These are phyloP conservation scores for Naganishia vaughanmartiniae DNA, from an alignment of 768 basidiomycete species.

Conservation along the genomic window DNA sequence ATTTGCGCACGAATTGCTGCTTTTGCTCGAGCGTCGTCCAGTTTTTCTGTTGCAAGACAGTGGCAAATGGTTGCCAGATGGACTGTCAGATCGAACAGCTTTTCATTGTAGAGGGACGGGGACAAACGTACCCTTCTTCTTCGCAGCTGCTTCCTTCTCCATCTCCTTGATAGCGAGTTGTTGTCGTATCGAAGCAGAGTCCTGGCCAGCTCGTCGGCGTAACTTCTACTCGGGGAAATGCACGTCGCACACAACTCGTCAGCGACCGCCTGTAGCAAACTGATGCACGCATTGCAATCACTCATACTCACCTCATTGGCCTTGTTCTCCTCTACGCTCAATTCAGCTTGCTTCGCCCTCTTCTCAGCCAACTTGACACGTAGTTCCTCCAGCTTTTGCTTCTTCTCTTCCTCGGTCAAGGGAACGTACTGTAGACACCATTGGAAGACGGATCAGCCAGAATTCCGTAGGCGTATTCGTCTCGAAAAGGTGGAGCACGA, in stretches of 20 bases:
- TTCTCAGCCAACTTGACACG: slow-evolving; percentile 76
- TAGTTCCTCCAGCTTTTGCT: slow-evolving; percentile 73
- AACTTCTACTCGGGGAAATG: slow-evolving; percentile 7
- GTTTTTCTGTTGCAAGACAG: slow-evolving; percentile 61
- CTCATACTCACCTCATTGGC: slow-evolving; percentile 45
- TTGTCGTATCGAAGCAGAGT: slow-evolving; percentile 74
- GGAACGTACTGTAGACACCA: slow-evolving; percentile 69
- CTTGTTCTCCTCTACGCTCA: slow-evolving; percentile 67
- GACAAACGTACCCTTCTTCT: slow-evolving; percentile 64
- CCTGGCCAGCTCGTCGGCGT: slow-evolving; percentile 50
- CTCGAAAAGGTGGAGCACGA: no score
- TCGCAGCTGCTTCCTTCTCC: slow-evolving; percentile 68
- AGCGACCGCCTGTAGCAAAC: background rate
- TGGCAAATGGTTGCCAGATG: background rate
- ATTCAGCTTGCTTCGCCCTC: slow-evolving; percentile 66
- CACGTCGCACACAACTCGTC: background rate
- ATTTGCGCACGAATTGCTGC: slow-evolving; percentile 90
- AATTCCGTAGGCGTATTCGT: slow-evolving; percentile 6
- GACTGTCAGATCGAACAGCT: background rate
- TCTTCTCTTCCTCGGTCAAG: slow-evolving; percentile 89
- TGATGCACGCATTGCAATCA: background rate
- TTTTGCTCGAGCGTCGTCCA: slow-evolving; percentile 78
- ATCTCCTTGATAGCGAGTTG: slow-evolving; percentile 60
- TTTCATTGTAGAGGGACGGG: background rate
- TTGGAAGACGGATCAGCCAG: background rate